These are phyloP conservation scores for Epichloe festucae DNA, from an alignment of 2,329 filamentous ascomycete genomes.

Conservation along the genomic window DNA sequence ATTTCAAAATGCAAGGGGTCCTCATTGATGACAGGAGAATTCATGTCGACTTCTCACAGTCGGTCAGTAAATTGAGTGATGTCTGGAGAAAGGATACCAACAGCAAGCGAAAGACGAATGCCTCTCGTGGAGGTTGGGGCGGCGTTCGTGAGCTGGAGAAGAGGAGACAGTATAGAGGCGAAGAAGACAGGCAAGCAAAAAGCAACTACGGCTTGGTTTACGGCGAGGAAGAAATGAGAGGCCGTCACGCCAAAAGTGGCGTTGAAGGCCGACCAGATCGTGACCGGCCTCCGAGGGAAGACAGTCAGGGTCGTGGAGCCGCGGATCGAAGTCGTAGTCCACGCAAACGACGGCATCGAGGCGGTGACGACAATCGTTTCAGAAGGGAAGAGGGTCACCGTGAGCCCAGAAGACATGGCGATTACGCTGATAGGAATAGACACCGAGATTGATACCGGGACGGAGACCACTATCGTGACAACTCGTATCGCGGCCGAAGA, in stretches of 20 bases:
- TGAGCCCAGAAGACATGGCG: slow-evolving; percentile 11
- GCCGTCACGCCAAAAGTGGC: slow-evolving; percentile 30
- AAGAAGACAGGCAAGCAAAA: slow-evolving; percentile 32
- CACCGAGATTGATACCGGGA: slow-evolving; percentile 4
- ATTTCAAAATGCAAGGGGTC: slow-evolving; percentile 98
- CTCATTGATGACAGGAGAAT: slow-evolving; percentile 95
- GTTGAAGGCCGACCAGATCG: slow-evolving; percentile 12
- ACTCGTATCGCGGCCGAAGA: slow-evolving; percentile 9
- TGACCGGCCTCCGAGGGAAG: slow-evolving; percentile 8
- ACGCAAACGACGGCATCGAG: slow-evolving; percentile 19
- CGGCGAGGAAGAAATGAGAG: slow-evolving; percentile 55
- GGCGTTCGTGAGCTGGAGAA: slow-evolving; percentile 81
- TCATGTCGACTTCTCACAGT: slow-evolving; percentile 97
- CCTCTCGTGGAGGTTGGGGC: slow-evolving; percentile 66
- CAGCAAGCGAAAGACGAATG: slow-evolving; percentile 52
- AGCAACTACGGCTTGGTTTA: slow-evolving; percentile 69
- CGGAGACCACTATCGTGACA: slow-evolving; percentile 2
- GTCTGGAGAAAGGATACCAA: slow-evolving; percentile 82
- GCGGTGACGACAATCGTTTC: neutral
- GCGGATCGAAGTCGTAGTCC: slow-evolving; percentile 27
- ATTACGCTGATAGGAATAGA: slow-evolving; percentile 6
- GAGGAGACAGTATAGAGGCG: slow-evolving; percentile 75
- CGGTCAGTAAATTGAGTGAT: slow-evolving; percentile 75
- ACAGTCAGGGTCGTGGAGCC: neutral
- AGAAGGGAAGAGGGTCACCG: slow-evolving; percentile 17